Percentiles rank a stretch among this genome's conserved stretches.
phyloP scores from a whole-genome alignment of 768 basidiomycete genomes.

The Xanthoconium purpureum region DNA sequence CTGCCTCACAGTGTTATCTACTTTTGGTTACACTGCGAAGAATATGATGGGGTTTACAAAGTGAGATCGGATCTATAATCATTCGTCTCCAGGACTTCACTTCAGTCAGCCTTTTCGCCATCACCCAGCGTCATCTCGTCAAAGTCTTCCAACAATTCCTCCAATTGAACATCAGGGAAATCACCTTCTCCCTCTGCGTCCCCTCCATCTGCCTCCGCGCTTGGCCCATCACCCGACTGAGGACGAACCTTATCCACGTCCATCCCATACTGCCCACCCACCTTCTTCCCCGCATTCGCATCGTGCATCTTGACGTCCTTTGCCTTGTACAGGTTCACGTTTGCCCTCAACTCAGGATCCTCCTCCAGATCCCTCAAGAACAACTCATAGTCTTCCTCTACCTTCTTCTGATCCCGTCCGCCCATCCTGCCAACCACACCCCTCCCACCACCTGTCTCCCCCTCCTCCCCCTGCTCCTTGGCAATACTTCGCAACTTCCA shows the following conservation, averaged over 20 bases:
- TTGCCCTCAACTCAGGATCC: slow-evolving; percentile 84
- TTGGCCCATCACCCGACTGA: slow-evolving; percentile 21
- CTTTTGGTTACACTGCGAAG: too few species aligned
- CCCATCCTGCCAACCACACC: slow-evolving; percentile 91
- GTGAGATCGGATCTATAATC: too few species aligned
- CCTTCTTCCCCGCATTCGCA: slow-evolving; percentile 25
- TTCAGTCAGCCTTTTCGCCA: slow-evolving; percentile 19
- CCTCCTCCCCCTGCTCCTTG: slow-evolving; percentile 86
- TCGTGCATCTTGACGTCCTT: slow-evolving; percentile 52
- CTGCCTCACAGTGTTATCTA: too few species aligned
- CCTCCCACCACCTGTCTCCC: slow-evolving; percentile 69
- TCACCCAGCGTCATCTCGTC: slow-evolving; percentile 83
- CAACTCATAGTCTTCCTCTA: slow-evolving; percentile 94
- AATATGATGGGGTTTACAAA: too few species aligned
- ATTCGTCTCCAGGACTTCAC: not conserved
- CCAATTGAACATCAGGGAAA: slow-evolving; percentile 83
- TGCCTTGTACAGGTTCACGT: slow-evolving; percentile 84
- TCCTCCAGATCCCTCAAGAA: slow-evolving; percentile 95
- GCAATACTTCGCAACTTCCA: slow-evolving; percentile 94
- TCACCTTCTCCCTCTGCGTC: slow-evolving; percentile 70
- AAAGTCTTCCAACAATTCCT: slow-evolving; percentile 88
- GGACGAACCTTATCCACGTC: slow-evolving; percentile 56
- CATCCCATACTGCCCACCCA: slow-evolving; percentile 44
- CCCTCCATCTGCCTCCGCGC: slow-evolving; percentile 32
- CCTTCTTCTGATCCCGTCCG: slow-evolving; percentile 86